Percentiles rank a stretch among this genome's conserved stretches.
Evolutionary conservation across 140 eudicot genomes (phyloP).

Genomic region (Anethum foeniculum): DNA sequence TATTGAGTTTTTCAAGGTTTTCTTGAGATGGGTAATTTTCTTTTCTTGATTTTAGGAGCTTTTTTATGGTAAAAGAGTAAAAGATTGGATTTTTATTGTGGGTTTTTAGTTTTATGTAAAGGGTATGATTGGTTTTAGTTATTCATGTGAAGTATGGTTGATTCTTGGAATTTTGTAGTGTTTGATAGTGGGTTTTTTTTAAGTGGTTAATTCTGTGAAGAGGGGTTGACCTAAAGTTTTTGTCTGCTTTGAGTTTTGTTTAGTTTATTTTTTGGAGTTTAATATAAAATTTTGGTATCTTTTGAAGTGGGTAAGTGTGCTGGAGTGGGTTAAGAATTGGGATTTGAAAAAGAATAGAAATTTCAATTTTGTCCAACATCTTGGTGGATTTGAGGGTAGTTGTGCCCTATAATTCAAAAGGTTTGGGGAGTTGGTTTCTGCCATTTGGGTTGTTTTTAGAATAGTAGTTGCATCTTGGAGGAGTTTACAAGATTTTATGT

Average conservation of each 20-base stretch:
- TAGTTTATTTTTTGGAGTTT: slow-evolving; percentile 21
- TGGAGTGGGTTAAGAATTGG: slow-evolving; percentile 25
- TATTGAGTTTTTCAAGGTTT: slow-evolving; percentile 15
- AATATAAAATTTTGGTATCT: slow-evolving; percentile 27
- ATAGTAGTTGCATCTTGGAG: slow-evolving; percentile 14
- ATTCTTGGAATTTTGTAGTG: slow-evolving; percentile 74
- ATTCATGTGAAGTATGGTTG: slow-evolving; percentile 23
- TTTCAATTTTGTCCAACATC: slow-evolving; percentile 4
- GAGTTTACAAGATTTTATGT: slow-evolving; percentile 27
- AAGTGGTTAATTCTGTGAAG: slow-evolving; percentile 21
- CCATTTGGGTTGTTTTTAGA: slow-evolving; percentile 10
- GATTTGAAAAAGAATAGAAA: slow-evolving; percentile 14
- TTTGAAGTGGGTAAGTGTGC: slow-evolving; percentile 17
- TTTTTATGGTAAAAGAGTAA: neutral
- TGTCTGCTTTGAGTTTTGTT: slow-evolving; percentile 34
- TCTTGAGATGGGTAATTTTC: slow-evolving; percentile 2
- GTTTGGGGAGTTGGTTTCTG: slow-evolving; percentile 15
- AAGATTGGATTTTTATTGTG: neutral
- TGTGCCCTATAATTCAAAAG: neutral
- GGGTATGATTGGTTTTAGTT: slow-evolving; percentile 19
- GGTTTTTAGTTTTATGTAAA: slow-evolving; percentile 3
- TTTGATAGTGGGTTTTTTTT: slow-evolving; percentile 36
- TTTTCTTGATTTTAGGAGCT: neutral
- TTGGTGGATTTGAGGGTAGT: slow-evolving; percentile 21
- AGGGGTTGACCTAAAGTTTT: slow-evolving; percentile 80